Conservation (phyloP, 768 basidiomycete species). For the Exidia glandulosa region DNA sequence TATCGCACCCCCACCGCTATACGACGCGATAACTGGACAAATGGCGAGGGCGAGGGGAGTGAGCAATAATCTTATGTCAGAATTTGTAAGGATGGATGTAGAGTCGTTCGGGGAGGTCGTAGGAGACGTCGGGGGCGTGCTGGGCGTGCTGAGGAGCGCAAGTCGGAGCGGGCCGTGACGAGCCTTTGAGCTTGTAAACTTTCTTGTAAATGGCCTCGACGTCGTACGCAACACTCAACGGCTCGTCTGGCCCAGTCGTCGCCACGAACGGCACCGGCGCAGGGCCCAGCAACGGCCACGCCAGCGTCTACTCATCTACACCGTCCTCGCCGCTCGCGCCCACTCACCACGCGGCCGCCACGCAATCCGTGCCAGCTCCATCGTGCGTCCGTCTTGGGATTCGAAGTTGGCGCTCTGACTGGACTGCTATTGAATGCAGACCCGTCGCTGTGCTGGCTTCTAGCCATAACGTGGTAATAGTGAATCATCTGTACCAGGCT, state of each 20-base stretch:
- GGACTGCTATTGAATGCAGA: constrained; percentile 7
- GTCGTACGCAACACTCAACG: constrained; percentile 23
- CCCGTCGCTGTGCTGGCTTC: constrained; percentile 3
- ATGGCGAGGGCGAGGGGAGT: constrained; percentile 27
- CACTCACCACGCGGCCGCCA: constrained; percentile 21
- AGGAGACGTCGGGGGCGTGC: neutral
- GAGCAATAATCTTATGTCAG: constrained; percentile 45
- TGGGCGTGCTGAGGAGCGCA: constrained; percentile 18
- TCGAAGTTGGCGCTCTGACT: too few species aligned
- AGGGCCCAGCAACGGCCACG: constrained; percentile 19
- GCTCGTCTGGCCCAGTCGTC: constrained; percentile 14
- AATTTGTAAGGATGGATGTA: constrained; percentile 41
- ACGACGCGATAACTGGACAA: constrained; percentile 38
- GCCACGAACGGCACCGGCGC: neutral
- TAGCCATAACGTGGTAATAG: constrained; percentile 64
- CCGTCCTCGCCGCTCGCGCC: constrained; percentile 50
- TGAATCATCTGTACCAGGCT: constrained; percentile 66
- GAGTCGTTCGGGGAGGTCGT: constrained; percentile 31
- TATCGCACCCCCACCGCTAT: constrained; percentile 35
- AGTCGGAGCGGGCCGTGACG: constrained; percentile 12
- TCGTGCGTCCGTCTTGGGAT: too few species aligned
- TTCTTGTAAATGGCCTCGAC: constrained; percentile 35
- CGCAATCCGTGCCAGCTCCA: neutral
- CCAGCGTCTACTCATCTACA: constrained; percentile 25
- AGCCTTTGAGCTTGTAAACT: constrained; percentile 10